Evolutionary conservation across 148 eudicot genomes (phyloP), one percentile per base, ranked within the genome.

Genomic region (Cornus kousa): DNA sequence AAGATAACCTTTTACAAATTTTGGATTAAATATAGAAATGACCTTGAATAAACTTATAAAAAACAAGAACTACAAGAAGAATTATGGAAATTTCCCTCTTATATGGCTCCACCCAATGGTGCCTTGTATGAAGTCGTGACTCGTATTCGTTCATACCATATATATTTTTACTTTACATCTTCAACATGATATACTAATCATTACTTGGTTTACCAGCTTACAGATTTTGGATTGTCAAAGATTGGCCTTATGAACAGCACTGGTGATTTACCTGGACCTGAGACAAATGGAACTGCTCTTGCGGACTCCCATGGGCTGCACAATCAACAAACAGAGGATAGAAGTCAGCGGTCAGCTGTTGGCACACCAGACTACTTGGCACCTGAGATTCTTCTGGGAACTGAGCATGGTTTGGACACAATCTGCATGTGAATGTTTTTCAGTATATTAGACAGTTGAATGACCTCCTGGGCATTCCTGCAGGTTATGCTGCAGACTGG

Each of bases 401-500:
- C 84, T 68, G 90, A 90, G 40, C 93, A 90, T 84, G 93, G 93
- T 90, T 67, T 71, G 83, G 20, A 69, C 72, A 39, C 67, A 55
- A 70, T 28, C 24, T 76, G 62, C 59, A 64, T 76, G n/a, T 62
- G 14, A 53, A 5, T 70, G 50, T 60, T 37, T 31, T 37, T 16
- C n/a, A 8, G 46, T 76, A 40, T 28, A 55, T 67, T 64, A n/a
- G 77, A 77, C 12, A 71, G 74, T 76, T 71, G 35, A 71, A 74
- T 78, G 60, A 73, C 43, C 48, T 68, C 68, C 50, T 76, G 68
- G 57, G 32, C 71, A 9, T 67, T 74, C 48, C 9, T 85, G 78
- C 87, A 90, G 93, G 93, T 82, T 80, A 74, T 84, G 91, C 94
- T 80, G 90, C 91, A n/a, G 94, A 90, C 74, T 90, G 94, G 94